Evolutionary conservation across 345 rosid species (phyloP), one percentile per base, ranked within the genome.

Genomic region (Pseudoturritis turrita): DNA sequence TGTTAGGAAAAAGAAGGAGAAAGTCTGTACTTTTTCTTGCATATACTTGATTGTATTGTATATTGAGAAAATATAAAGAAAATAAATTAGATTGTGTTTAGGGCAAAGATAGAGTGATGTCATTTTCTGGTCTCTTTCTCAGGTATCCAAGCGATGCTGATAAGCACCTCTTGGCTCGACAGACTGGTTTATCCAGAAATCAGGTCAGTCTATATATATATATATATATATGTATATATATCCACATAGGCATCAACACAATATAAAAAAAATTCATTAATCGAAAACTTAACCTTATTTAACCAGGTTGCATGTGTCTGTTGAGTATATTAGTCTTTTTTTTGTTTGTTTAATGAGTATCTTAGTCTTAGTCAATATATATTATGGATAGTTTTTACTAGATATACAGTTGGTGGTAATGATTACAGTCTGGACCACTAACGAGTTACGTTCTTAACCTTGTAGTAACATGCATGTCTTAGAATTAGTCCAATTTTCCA

Each of bases 141-240:
- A 95, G 99, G 97, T 95, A 95, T 69, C 99, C 99, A 83, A 91
- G 97, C 78, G 99, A 95, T 79, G 97, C 96, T 41, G 99, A 95
- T 91, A 95, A 95, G 83, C 99, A 89, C 76, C 90, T 95, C 81
- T 83, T 95, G 83, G 93, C 99, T 74, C 82, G 96, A 68, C 99
- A 95, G 90, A 91, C 99, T 81, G 97, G 96, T 69, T 79, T 95
- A 83, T 91, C 99, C 36, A 87, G 96, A 80, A 95, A 88, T 77
- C 99, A 95, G 96, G 98, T 91, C 77, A 60, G 80, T 75, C 68
- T 72, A 19, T 43, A n/a, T 49, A 28, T 46, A 22, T 47, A 49
- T 9, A 49, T 46, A 28, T n/a, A 33, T 35, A 43, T 55, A n/a
- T n/a, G 7, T 23, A 15, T 60, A 10, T 22, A 28, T 46, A n/a